These are phyloP conservation scores for Candida mattraensis DNA, from an alignment of 805 yeast species.

Conservation along the genomic window DNA sequence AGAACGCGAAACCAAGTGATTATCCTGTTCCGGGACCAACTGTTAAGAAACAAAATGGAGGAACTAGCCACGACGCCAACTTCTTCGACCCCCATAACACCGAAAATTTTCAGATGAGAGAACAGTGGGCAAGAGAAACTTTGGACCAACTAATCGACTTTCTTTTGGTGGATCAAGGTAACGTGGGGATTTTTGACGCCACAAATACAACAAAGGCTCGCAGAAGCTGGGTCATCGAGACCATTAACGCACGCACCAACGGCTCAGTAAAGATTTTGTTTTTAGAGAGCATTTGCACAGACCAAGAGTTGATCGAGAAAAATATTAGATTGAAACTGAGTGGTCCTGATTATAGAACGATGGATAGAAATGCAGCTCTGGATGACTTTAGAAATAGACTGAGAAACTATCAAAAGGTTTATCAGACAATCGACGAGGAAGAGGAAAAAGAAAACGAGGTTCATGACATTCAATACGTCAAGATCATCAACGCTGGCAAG, in stretches of 20 bases:
- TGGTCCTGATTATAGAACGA: constrained; percentile 89
- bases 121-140: constrained; percentile 53
- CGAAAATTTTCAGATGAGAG: constrained; percentile 45
- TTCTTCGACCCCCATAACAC: constrained; percentile 46
- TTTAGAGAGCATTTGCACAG: constrained; percentile 81
- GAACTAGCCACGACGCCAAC: constrained; percentile 38
- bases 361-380: constrained; percentile 80
- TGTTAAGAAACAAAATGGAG: constrained; percentile 1
- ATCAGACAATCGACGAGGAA: constrained; percentile 80
- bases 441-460: constrained; percentile 44
- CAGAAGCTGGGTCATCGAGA: constrained; percentile 40
- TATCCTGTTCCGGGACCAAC: constrained; percentile 38
- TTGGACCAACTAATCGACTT: constrained; percentile 45
- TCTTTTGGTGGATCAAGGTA: constrained; percentile 41
- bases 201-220: constrained; percentile 53
- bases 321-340: constrained; percentile 81
- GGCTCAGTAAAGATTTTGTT: constrained; percentile 40
- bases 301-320: constrained; percentile 72
- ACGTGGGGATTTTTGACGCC: constrained; percentile 61
- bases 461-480: constrained; percentile 54
- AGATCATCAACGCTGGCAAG: constrained; percentile 62
- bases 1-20: constrained; percentile 42
- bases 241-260: constrained; percentile 35
- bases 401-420: constrained; percentile 81
- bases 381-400: constrained; percentile 81